Percentiles rank a stretch among this genome's conserved stretches.
phyloP scores from a whole-genome alignment of 1,284 basidiomycete species.

The Papiliotrema terrestris region DNA sequence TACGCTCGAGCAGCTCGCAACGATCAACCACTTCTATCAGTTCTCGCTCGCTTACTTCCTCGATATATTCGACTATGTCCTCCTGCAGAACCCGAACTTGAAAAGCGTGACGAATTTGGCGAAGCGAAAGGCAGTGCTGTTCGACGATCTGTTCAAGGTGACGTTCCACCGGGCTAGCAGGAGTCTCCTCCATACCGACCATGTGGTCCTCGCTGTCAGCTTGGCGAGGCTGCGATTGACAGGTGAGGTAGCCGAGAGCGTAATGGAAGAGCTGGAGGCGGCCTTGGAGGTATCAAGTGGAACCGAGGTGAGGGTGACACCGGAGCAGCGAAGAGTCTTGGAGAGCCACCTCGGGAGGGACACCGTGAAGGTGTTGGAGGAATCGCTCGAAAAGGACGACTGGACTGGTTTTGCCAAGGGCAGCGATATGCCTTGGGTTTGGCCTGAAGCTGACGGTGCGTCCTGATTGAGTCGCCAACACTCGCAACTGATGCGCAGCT shows the following conservation, averaged over 20 bases:
- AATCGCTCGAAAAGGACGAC: conserved; percentile 63
- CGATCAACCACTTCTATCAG: conserved; percentile 97
- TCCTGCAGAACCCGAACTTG: conserved; percentile 87
- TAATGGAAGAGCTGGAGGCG: conserved; percentile 82
- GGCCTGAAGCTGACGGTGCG: conserved; percentile 52
- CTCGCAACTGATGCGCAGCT: conserved; percentile 14
- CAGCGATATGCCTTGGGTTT: conserved; percentile 65
- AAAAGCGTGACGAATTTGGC: conserved; percentile 70
- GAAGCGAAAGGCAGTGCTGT: conserved; percentile 74
- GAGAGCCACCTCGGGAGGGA: conserved; percentile 28
- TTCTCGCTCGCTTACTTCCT: conserved; percentile 98
- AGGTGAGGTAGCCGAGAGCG: conserved; percentile 61
- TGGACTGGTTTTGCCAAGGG: conserved; percentile 81
- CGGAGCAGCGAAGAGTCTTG: conserved; percentile 31
- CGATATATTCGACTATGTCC: conserved; percentile 93
- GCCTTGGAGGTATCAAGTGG: conserved; percentile 65
- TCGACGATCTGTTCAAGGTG: conserved; percentile 85
- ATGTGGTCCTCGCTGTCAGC: conserved; percentile 84
- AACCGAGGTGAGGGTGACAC: conserved; percentile 12
- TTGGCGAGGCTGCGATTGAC: conserved; percentile 87
- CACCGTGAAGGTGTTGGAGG: conserved; percentile 65
- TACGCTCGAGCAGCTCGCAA: conserved; percentile 88
- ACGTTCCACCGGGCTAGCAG: conserved; percentile 88
- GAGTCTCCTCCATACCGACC: conserved; percentile 85
- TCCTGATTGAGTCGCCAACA: background rate